A percentile compares a stretch with the other conserved stretches of the same genome.
Conservation (phyloP, 495 filamentous ascomycete genomes). For the Penicillium samsonianum region DNA sequence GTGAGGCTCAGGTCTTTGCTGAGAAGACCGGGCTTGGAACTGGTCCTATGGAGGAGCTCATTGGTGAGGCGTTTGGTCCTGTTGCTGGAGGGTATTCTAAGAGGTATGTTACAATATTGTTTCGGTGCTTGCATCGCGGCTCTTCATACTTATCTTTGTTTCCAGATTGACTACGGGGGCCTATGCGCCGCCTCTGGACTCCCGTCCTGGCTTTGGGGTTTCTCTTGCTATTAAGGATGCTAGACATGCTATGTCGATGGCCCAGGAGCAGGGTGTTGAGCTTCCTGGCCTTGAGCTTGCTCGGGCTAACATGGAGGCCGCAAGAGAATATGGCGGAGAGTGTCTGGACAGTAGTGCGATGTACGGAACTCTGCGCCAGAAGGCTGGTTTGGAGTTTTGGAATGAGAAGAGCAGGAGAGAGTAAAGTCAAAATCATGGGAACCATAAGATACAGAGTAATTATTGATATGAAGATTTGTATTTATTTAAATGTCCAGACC, state of each 20-base stretch:
- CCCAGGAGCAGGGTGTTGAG: slow-evolving; percentile 36
- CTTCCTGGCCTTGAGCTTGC: slow-evolving; percentile 43
- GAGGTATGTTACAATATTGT: slow-evolving; percentile 28
- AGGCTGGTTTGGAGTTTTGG: slow-evolving; percentile 47
- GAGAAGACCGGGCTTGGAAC: slow-evolving; percentile 56
- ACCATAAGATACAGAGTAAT: not conserved
- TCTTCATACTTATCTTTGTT: not conserved
- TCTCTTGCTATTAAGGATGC: slow-evolving; percentile 51
- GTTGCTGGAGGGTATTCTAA: slow-evolving; percentile 52
- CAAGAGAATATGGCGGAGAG: slow-evolving; percentile 43
- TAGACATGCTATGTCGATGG: slow-evolving; percentile 42
- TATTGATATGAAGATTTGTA: not conserved
- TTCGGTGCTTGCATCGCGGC: not conserved
- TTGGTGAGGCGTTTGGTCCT: slow-evolving; percentile 53
- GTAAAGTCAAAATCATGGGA: slow-evolving; percentile 3
- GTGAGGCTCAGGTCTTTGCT: slow-evolving; percentile 56
- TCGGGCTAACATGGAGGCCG: slow-evolving; percentile 43
- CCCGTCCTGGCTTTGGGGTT: slow-evolving; percentile 48
- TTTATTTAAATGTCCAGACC: not conserved
- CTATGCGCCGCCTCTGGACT: slow-evolving; percentile 45
- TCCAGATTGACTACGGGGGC: slow-evolving; percentile 46
- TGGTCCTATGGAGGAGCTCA: slow-evolving; percentile 50
- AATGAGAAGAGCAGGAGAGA: slow-evolving; percentile 48
- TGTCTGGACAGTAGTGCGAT: slow-evolving; percentile 49
- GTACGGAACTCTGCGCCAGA: slow-evolving; percentile 47